Conservation (phyloP, 176 grass and related monocot genomes). For the Avena eriantha region DNA sequence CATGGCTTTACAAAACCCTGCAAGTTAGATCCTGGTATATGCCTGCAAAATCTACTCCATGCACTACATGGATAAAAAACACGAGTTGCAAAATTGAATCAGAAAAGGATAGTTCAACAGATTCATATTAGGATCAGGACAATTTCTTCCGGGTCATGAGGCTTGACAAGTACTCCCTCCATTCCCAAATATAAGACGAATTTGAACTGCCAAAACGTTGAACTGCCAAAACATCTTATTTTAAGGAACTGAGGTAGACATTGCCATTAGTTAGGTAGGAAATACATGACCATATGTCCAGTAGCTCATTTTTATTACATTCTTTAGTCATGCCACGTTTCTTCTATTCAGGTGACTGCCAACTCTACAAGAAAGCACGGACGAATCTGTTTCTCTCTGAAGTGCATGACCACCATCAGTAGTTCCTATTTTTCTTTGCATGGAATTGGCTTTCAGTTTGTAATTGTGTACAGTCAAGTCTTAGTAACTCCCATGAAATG, state of each 20-base stretch:
- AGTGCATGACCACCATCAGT: neutral
- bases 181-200: too few species aligned
- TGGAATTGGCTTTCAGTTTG: neutral
- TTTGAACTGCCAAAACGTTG: too few species aligned
- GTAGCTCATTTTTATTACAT: neutral
- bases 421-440: neutral
- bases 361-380: neutral
- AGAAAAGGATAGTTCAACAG: constrained; percentile 37
- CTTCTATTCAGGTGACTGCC: neutral
- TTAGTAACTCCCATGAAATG: neutral
- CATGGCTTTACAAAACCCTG: constrained; percentile 1
- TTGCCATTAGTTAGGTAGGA: constrained; percentile 38
- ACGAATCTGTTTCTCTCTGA: neutral
- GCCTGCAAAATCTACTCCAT: constrained; percentile 20
- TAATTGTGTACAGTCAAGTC: neutral
- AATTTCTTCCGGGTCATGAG: constrained; percentile 31
- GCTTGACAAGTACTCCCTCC: neutral
- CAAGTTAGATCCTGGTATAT: constrained; percentile 24
- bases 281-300: constrained; percentile 20
- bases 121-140: constrained; percentile 26
- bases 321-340: neutral
- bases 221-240: too few species aligned
- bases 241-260: neutral
- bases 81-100: constrained; percentile 9
- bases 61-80: neutral